Percentiles rank a stretch among this genome's conserved stretches.
Evolutionary conservation across 73 alveolate genomes (phyloP).

Genomic region (Tetrahymena borealis): DNA sequence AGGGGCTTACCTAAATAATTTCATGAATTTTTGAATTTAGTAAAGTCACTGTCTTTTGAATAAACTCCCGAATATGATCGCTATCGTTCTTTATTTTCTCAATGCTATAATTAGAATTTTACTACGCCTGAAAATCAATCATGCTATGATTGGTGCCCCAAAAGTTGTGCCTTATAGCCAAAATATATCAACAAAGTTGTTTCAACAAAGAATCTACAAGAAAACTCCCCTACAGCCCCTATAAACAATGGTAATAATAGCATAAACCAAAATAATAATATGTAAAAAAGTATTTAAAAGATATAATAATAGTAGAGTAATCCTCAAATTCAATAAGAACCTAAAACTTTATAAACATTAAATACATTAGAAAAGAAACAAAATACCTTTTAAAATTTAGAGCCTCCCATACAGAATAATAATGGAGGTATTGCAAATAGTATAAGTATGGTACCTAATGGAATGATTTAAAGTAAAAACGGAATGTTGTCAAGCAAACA

Average conservation of each 20-base stretch:
- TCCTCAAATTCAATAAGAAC: neutral
- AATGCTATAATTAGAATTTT: neutral
- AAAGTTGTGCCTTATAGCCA: neutral
- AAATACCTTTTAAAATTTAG: neutral
- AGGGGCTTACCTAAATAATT: constrained; percentile 77
- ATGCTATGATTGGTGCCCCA: neutral
- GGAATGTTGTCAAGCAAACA: neutral
- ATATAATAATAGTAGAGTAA: neutral
- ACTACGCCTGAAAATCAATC: neutral
- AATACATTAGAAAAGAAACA: neutral
- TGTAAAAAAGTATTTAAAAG: no score
- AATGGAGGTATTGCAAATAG: neutral
- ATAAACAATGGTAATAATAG: neutral
- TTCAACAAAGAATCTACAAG: neutral
- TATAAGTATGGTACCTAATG: neutral
- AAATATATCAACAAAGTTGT: neutral
- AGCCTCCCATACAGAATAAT: neutral
- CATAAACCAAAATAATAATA: neutral
- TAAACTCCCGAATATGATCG: constrained; percentile 79
- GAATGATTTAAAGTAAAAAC: neutral
- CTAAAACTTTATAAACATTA: neutral
- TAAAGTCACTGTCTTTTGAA: constrained; percentile 70
- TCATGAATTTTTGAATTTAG: constrained; percentile 65
- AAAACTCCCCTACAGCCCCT: neutral
- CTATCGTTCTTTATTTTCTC: neutral